Percentiles rank a stretch among this genome's conserved stretches.
Conservation (phyloP, 768 basidiomycete species). For the Mycena latifolia region DNA sequence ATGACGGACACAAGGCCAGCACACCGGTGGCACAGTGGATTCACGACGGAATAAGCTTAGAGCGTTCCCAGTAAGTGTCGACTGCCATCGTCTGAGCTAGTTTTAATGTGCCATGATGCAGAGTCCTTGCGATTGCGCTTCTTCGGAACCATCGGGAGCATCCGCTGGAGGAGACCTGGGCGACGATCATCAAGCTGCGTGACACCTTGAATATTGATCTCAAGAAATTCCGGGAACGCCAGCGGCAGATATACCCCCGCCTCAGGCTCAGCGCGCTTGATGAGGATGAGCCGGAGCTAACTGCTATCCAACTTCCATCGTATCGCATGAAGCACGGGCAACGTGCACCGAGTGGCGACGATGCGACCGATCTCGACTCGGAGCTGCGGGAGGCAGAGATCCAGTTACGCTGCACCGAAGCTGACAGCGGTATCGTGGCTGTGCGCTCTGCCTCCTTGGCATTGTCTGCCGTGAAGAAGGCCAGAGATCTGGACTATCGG, state of each 20-base stretch:
- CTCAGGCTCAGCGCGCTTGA: conserved; percentile 25
- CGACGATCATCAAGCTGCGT: conserved; percentile 11
- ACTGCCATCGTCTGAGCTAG: not conserved
- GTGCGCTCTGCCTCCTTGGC: conserved; percentile 16
- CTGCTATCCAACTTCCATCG: conserved; percentile 20
- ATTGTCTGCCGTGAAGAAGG: conserved; percentile 19
- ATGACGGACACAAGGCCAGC: not conserved
- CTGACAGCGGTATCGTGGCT: conserved; percentile 11
- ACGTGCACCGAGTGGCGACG: too few species aligned
- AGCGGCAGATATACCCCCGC: conserved; percentile 17
- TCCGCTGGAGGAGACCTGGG: conserved; percentile 20
- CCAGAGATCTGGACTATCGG: conserved; percentile 3
- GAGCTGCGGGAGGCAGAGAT: conserved; percentile 15
- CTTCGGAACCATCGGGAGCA: conserved; percentile 10
- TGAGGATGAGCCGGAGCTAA: conserved; percentile 25
- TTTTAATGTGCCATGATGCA: not conserved
- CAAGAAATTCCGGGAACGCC: conserved; percentile 20
- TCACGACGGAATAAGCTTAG: not conserved
- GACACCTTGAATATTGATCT: conserved; percentile 3
- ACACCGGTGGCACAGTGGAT: not conserved
- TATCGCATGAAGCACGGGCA: conserved; percentile 2
- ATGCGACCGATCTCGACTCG: too few species aligned
- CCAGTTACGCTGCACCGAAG: conserved; percentile 15
- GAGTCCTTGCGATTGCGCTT: conserved; percentile 15
- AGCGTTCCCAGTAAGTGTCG: conserved; percentile 14